Percentiles rank a stretch among this genome's conserved stretches.
These are phyloP conservation scores for Colletotrichum orbiculare DNA, from an alignment of 2,329 filamentous ascomycete species.

Conservation along the genomic window DNA sequence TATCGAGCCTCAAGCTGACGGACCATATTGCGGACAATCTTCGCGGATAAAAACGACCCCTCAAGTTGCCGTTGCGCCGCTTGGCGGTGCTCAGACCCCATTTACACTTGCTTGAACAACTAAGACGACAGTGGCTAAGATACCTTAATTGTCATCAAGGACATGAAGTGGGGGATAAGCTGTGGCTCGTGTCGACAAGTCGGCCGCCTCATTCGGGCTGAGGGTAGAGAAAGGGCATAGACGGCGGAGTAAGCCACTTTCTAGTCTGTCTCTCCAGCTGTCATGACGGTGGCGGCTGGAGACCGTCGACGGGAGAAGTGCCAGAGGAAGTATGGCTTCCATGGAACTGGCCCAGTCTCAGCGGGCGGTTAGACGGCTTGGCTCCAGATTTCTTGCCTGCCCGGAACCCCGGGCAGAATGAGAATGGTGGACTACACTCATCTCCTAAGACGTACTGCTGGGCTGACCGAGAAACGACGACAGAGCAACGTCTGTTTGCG, in stretches of 20 bases:
- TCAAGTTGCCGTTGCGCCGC: conserved; percentile 8
- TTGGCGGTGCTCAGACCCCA: background rate
- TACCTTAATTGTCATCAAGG: background rate
- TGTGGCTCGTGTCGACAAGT: conserved; percentile 27
- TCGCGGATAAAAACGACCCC: conserved; percentile 8
- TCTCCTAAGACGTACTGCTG: conserved; percentile 10
- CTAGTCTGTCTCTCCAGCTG: conserved; percentile 16
- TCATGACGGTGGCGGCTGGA: conserved; percentile 33
- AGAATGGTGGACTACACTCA: no score
- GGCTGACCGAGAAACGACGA: conserved; percentile 20
- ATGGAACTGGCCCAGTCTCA: conserved; percentile 1
- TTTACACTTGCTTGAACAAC: background rate
- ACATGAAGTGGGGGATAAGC: conserved; percentile 3
- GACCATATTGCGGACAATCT: conserved; percentile 17
- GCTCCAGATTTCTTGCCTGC: conserved; percentile 22
- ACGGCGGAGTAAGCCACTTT: conserved; percentile 2
- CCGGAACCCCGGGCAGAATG: background rate
- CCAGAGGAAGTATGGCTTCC: conserved; percentile 20
- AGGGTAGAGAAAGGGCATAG: conserved; percentile 1
- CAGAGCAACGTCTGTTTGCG: conserved; percentile 13
- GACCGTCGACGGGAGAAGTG: conserved; percentile 4
- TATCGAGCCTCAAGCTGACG: background rate
- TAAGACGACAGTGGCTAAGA: background rate
- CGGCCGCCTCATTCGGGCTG: conserved; percentile 27
- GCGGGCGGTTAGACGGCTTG: conserved; percentile 1